Conservation (phyloP, 768 basidiomycete genomes). For the Auricularia sp. region DNA sequence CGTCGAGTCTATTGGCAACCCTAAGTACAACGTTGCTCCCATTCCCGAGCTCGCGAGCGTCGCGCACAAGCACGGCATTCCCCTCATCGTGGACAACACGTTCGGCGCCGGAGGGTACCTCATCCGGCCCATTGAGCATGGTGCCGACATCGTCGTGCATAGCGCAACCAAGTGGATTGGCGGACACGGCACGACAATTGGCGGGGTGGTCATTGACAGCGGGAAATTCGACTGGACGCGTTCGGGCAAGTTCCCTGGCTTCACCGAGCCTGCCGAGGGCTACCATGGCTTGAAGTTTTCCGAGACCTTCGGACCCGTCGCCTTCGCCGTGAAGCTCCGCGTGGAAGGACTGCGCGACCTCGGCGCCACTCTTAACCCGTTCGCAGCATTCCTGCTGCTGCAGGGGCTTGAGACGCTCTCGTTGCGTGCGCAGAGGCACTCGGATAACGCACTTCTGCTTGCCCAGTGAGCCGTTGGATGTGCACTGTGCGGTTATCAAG, state of each 20-base stretch:
- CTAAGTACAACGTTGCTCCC: slow-evolving; percentile 57
- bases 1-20: slow-evolving; percentile 74
- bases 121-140: slow-evolving; percentile 57
- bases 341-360: slow-evolving; percentile 55
- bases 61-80: slow-evolving; percentile 63
- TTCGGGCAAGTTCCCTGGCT: slow-evolving; percentile 61
- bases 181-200: slow-evolving; percentile 72
- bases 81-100: slow-evolving; percentile 74
- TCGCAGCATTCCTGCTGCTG: slow-evolving; percentile 64
- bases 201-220: slow-evolving; percentile 62
- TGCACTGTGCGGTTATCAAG: background rate
- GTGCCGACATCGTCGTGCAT: slow-evolving; percentile 74
- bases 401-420: slow-evolving; percentile 73
- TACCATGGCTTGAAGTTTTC: slow-evolving; percentile 64
- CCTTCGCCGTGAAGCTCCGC: slow-evolving; percentile 61
- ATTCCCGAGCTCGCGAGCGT: slow-evolving; percentile 62
- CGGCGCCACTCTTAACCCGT: slow-evolving; percentile 58
- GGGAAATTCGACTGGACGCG: slow-evolving; percentile 71
- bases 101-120: slow-evolving; percentile 72
- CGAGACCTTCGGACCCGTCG: slow-evolving; percentile 53
- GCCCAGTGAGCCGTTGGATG: slow-evolving; percentile 27
- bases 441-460: slow-evolving; percentile 57
- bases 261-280: slow-evolving; percentile 65
- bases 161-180: slow-evolving; percentile 83
- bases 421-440: slow-evolving; percentile 61